phyloP scores from a whole-genome alignment of 768 basidiomycete genomes.

The Amanita exitialis region DNA sequence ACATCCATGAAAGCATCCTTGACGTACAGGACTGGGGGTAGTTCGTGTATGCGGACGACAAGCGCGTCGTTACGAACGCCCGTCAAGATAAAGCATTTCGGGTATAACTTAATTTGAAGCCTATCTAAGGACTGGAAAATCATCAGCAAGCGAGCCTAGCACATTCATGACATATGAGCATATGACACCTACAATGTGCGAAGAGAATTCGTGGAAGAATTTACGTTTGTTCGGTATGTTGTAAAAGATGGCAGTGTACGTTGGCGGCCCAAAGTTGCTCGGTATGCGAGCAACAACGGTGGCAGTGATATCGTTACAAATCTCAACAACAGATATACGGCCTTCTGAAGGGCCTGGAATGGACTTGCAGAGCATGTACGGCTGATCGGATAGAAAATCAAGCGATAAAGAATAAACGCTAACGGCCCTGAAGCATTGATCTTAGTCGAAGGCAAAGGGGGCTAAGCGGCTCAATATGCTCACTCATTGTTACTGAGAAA shows the following conservation, averaged over 20 bases:
- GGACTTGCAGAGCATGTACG: neutral
- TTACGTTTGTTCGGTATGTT: conserved; percentile 13
- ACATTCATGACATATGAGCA: neutral
- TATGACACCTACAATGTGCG: neutral
- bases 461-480: neutral
- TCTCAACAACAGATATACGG: conserved; percentile 1
- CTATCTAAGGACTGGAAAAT: neutral
- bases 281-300: conserved; percentile 12
- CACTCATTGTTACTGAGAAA: conserved; percentile 4
- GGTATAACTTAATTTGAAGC: conserved; percentile 6
- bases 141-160: neutral
- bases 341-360: conserved; percentile 3
- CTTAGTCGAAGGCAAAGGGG: neutral
- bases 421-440: neutral
- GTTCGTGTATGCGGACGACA: conserved; percentile 15
- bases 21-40: conserved; percentile 6
- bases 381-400: neutral
- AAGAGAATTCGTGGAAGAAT: conserved; percentile 12
- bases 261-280: conserved; percentile 19
- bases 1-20: neutral
- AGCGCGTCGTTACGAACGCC: neutral
- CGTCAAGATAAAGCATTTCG: neutral
- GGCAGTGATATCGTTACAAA: conserved; percentile 9
- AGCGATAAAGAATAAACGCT: conserved; percentile 2
- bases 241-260: conserved; percentile 13